A percentile compares a stretch with the other conserved stretches of the same genome.
phyloP scores from a whole-genome alignment of 208 protist species.

The Leishmania turanica region DNA sequence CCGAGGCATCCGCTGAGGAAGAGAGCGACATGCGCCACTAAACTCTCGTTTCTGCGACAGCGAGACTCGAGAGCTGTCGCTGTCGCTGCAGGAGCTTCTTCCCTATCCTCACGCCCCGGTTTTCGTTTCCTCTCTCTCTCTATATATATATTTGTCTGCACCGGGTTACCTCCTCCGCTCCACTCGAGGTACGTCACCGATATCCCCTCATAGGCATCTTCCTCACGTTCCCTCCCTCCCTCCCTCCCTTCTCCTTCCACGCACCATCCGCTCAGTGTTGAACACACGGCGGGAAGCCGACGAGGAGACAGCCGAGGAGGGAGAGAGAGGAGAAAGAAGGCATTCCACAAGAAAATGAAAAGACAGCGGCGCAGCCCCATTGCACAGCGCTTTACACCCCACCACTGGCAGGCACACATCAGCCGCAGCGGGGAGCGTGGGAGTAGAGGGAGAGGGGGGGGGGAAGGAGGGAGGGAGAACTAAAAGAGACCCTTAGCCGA shows the following conservation, averaged over 20 bases:
- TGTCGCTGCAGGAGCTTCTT: neutral
- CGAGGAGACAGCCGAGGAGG: neutral
- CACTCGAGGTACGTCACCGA: neutral
- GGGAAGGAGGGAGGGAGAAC: neutral
- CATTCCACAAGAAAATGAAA: neutral
- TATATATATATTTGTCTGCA: too few relatives aligned
- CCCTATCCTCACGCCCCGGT: neutral
- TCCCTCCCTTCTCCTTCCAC: neutral
- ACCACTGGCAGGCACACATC: neutral
- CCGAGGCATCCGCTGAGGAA: neutral
- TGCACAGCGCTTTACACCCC: neutral
- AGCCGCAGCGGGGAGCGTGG: neutral
- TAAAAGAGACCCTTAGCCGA: neutral
- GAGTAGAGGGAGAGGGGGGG: too few relatives aligned
- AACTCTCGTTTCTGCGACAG: neutral
- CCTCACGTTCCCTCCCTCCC: neutral
- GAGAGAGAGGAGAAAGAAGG: neutral
- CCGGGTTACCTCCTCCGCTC: neutral
- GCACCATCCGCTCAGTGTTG: neutral
- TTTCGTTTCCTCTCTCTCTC: neutral
- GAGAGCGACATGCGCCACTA: neutral
- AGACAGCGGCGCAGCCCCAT: neutral
- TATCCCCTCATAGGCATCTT: neutral
- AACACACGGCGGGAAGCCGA: neutral
- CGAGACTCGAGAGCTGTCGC: neutral